Evolutionary conservation across 768 basidiomycete species (phyloP), one percentile per base, ranked within the genome.

Genomic region (Steccherinum ochraceum): DNA sequence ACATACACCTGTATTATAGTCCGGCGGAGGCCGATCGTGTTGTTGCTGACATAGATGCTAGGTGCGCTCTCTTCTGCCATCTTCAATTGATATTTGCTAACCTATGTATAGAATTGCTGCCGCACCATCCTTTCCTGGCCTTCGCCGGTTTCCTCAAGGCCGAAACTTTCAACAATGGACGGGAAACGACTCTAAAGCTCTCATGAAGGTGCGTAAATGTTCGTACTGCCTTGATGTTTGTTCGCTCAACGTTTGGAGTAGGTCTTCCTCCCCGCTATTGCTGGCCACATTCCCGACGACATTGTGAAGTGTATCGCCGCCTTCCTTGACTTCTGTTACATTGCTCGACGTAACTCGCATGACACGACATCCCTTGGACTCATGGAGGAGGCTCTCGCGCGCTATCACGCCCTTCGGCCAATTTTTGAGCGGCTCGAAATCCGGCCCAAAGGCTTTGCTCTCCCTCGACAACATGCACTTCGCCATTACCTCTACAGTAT

Each of bases 41-140:
- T 4, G 41, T 72, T n/a, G 66, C 62, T 52, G 67, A 70, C 40
- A 69, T 70, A 53, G 68, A 72, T 48, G 52, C 57, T 4, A 52
- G 64, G 72, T 71, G 52, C 30, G 62, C 60, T n/a, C 7, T 43
- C 7, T 16, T 26, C 3, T 49, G 18, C 21, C 7, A 27, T 43
- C 24, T 10, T 13, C 12, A 50, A 7, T 43, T 7, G n/a, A 13
- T 5, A 43, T 19, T 43, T 7, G 19, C 18, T 10, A 5, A 18
- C 41, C 41, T 43, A 10, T 16, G n/a, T 45, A 52, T 47, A 54
- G 53, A 24, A 54, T 54, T 46, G 39, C 53, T 4, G 42, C 53
- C 4, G 53, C 30, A 13, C 53, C 53, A 13, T 5, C 43, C 12
- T 54, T 45, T 39, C 53, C 46, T 18, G 59, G 57, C 12, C 42